phyloP scores from a whole-genome alignment of 768 basidiomycete species.

The Kwoniella sp. region DNA sequence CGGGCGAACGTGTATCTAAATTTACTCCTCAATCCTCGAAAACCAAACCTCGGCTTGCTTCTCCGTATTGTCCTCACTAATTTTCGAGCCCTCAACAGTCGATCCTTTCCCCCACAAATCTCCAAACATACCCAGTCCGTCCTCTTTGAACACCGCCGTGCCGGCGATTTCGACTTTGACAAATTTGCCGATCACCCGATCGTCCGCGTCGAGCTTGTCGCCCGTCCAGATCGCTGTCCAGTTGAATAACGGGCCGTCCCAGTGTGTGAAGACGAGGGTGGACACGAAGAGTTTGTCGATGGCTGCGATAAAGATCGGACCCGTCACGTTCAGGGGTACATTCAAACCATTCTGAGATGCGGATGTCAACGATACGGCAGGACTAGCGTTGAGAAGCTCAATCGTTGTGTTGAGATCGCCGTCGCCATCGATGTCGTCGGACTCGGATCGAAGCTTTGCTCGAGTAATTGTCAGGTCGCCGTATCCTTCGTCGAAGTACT shows the following conservation, averaged over 20 bases:
- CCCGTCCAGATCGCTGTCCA: slow-evolving; percentile 22
- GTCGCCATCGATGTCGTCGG: background rate
- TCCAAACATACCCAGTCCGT: slow-evolving; percentile 35
- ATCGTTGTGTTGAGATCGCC: too few relatives aligned
- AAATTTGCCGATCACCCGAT: slow-evolving; percentile 8
- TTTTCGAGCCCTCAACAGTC: background rate
- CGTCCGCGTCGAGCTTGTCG: slow-evolving; percentile 6
- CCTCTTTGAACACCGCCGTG: slow-evolving; percentile 23
- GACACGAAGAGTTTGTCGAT: slow-evolving; percentile 20
- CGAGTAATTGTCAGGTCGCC: slow-evolving; percentile 15
- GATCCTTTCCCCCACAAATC: slow-evolving; percentile 26
- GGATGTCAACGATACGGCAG: background rate
- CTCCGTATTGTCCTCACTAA: slow-evolving; percentile 4
- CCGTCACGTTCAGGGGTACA: slow-evolving; percentile 16
- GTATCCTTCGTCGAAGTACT: slow-evolving; percentile 20
- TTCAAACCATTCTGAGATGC: background rate
- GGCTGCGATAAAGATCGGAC: slow-evolving; percentile 21
- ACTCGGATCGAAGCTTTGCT: slow-evolving; percentile 7
- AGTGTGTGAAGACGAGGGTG: slow-evolving; percentile 32
- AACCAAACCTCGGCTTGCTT: slow-evolving; percentile 22
- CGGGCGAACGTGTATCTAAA: slow-evolving; percentile 1
- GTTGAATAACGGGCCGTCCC: slow-evolving; percentile 37
- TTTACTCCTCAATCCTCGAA: slow-evolving; percentile 3
- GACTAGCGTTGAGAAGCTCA: too few relatives aligned
- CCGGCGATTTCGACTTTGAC: slow-evolving; percentile 7